phyloP scores from a whole-genome alignment of 495 filamentous ascomycete species.

The Neohortaea acidophila region DNA sequence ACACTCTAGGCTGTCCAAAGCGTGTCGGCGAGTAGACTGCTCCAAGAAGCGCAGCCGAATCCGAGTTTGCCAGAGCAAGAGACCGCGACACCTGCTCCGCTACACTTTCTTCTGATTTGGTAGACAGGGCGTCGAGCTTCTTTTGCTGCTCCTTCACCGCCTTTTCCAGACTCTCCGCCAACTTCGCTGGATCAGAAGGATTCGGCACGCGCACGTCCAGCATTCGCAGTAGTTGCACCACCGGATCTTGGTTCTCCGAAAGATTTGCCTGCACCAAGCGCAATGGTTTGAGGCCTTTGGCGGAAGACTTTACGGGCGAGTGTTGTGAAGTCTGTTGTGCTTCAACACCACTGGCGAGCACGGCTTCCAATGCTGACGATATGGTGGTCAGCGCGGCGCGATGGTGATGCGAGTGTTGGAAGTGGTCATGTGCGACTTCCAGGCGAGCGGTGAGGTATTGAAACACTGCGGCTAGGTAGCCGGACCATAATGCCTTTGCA shows the following conservation, averaged over 20 bases:
- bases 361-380: not conserved
- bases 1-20: slow-evolving; percentile 6
- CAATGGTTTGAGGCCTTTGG: slow-evolving; percentile 16
- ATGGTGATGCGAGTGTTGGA: slow-evolving; percentile 8
- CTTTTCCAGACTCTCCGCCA: not conserved
- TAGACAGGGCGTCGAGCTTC: not conserved
- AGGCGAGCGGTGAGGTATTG: slow-evolving; percentile 11
- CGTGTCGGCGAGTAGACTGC: slow-evolving; percentile 6
- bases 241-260: slow-evolving; percentile 11
- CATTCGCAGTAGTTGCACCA: slow-evolving; percentile 9
- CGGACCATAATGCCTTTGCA: slow-evolving; percentile 7
- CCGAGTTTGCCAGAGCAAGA: slow-evolving; percentile 1
- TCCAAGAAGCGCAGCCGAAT: slow-evolving; percentile 7
- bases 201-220: slow-evolving; percentile 4
- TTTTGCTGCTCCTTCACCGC: slow-evolving; percentile 1
- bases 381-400: not conserved
- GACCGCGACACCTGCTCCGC: slow-evolving; percentile 6
- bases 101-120: slow-evolving; percentile 1
- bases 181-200: not conserved
- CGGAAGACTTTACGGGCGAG: slow-evolving; percentile 1
- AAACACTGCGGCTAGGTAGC: slow-evolving; percentile 8
- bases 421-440: slow-evolving; percentile 2
- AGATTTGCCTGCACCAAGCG: slow-evolving; percentile 13
- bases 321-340: not conserved
- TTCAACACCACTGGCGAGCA: not conserved